Conservation (phyloP, 2,329 filamentous ascomycete genomes). For the Akanthomyces lecanii region DNA sequence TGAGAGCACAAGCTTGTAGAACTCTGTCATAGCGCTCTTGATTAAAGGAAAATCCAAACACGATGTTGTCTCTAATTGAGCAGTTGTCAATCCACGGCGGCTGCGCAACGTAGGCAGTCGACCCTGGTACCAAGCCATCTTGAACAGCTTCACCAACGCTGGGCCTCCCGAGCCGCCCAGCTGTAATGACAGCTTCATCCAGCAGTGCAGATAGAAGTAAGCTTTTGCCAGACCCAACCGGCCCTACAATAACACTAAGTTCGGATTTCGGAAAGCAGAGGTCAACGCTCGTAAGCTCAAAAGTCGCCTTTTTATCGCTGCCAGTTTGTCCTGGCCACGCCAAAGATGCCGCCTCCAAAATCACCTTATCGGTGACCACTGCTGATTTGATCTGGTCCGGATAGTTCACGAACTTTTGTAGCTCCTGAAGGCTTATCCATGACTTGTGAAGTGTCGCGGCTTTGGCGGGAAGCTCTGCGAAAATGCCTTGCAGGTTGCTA, state of each 20-base stretch:
- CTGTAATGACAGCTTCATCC: slow-evolving; percentile 62
- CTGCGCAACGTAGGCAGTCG: slow-evolving; percentile 42
- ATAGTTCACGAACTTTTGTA: slow-evolving; percentile 2
- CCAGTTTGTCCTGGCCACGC: neutral
- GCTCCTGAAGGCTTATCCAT: slow-evolving; percentile 12
- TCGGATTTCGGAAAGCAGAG: slow-evolving; percentile 58
- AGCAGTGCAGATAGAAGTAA: slow-evolving; percentile 63
- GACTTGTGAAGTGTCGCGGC: slow-evolving; percentile 1
- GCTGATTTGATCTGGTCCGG: neutral
- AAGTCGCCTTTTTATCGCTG: slow-evolving; percentile 27
- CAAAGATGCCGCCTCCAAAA: slow-evolving; percentile 6
- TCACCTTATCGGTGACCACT: neutral
- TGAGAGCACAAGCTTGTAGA: slow-evolving; percentile 41
- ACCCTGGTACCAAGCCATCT: neutral
- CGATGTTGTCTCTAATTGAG: slow-evolving; percentile 41
- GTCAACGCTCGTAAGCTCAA: slow-evolving; percentile 57
- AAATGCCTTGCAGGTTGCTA: slow-evolving; percentile 9
- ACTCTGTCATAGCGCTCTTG: slow-evolving; percentile 41
- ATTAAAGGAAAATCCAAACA: slow-evolving; percentile 39
- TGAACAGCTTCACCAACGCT: slow-evolving; percentile 32
- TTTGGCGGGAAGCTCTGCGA: slow-evolving; percentile 8
- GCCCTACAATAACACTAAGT: slow-evolving; percentile 63
- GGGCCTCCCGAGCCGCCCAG: slow-evolving; percentile 51
- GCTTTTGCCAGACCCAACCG: slow-evolving; percentile 67
- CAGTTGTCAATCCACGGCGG: slow-evolving; percentile 46